A percentile compares a stretch with the other conserved stretches of the same genome.
Conservation (phyloP, 768 basidiomycete species). For the Sistotremastrum niveocremeum region DNA sequence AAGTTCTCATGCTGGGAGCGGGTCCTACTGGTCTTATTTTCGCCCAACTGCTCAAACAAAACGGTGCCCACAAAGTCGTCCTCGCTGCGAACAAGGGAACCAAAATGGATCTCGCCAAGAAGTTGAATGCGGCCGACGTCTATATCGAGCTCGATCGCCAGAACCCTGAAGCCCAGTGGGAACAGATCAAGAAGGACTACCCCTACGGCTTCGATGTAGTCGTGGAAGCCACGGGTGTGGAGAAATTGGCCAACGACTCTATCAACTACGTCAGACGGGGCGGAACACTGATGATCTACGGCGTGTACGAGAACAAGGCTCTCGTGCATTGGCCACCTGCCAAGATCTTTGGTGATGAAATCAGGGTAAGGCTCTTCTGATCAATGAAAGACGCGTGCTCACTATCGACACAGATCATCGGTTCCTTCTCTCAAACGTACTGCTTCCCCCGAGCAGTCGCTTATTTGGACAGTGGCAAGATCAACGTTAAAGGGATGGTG, state of each 20-base stretch:
- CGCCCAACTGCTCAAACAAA: slow-evolving; percentile 25
- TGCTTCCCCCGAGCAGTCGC: slow-evolving; percentile 88
- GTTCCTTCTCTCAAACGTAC: slow-evolving; percentile 78
- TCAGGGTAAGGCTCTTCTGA: slow-evolving; percentile 26
- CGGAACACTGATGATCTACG: slow-evolving; percentile 79
- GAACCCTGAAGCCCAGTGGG: slow-evolving; percentile 25
- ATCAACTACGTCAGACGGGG: slow-evolving; percentile 41
- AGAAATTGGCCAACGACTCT: slow-evolving; percentile 25
- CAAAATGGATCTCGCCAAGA: slow-evolving; percentile 29
- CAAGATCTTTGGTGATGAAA: slow-evolving; percentile 68
- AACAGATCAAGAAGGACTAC: slow-evolving; percentile 25
- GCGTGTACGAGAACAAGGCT: slow-evolving; percentile 81
- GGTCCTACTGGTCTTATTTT: slow-evolving; percentile 30
- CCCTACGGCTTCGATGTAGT: slow-evolving; percentile 34
- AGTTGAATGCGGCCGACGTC: slow-evolving; percentile 24
- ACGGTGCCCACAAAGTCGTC: slow-evolving; percentile 12
- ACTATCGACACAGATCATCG: slow-evolving; percentile 50
- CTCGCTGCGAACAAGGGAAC: slow-evolving; percentile 25
- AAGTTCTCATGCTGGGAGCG: slow-evolving; percentile 28
- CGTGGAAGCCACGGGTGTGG: slow-evolving; percentile 29
- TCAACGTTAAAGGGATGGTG: slow-evolving; percentile 73
- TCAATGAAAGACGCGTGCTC: neutral
- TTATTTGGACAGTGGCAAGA: slow-evolving; percentile 78
- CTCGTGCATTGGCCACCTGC: slow-evolving; percentile 76
- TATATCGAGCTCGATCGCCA: slow-evolving; percentile 28